Evolutionary conservation across 139 green algal genomes (phyloP).

Genomic region (Coelastrella sp.): DNA sequence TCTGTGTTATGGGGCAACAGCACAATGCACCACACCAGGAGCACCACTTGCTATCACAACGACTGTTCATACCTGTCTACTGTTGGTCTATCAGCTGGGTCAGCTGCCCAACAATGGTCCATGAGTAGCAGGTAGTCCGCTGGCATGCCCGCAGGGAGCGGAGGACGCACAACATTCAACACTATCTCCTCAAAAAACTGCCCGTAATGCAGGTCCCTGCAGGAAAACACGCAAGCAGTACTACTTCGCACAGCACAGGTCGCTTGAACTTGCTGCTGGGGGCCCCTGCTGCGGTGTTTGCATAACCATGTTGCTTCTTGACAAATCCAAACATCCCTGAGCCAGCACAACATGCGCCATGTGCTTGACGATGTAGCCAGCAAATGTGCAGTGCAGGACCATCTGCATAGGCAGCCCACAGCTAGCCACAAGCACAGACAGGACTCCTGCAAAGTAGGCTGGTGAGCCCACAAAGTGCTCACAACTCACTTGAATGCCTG

Average conservation of each 20-base stretch:
- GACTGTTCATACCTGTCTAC: background rate
- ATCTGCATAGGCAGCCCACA: too few species aligned
- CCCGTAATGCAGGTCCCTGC: slow-evolving; percentile 3
- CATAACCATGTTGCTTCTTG: too few species aligned
- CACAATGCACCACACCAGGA: too few species aligned
- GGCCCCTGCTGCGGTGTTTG: too few species aligned
- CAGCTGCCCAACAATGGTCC: background rate
- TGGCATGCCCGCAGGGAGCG: background rate
- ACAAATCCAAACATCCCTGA: background rate
- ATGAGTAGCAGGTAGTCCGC: slow-evolving; percentile 25
- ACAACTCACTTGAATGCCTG: background rate
- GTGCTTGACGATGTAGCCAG: background rate
- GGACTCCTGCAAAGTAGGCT: too few species aligned
- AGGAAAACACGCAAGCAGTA: background rate
- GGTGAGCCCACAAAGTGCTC: background rate
- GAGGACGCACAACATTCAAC: background rate
- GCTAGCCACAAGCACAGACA: too few species aligned
- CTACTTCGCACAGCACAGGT: too few species aligned
- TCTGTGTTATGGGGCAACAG: too few species aligned
- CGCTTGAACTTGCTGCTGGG: too few species aligned
- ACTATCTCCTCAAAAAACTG: slow-evolving; percentile 42
- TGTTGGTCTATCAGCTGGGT: background rate
- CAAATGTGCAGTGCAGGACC: background rate
- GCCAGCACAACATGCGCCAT: background rate
- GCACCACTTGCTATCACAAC: too few species aligned